Base-by-base conservation (phyloP, 352 stramenopile genomes). In the Phytophthora pluvialis region DNA sequence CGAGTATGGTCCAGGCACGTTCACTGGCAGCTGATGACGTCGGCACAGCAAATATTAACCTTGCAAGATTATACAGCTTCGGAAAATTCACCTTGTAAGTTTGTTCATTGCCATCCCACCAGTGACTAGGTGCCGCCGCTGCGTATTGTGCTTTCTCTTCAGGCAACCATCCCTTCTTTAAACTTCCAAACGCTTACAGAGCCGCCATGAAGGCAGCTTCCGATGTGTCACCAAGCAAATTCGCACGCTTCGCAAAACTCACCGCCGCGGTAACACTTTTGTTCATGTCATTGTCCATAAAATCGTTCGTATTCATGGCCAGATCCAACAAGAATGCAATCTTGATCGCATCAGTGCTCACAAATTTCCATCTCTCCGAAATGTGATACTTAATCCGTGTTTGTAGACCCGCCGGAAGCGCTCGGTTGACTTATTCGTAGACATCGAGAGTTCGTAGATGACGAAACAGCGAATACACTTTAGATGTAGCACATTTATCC, bases 1-100 rank as follows among this genome's bases (percentile, higher is more conserved):
- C 52, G 9, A 51, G 13, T 15, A 60, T 60, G 31, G 40, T 45
- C 52, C 52, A 60, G n/a, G 52, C 29, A 8, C 52, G n/a, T 21
- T 60, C 52, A 49, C 29, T 60, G 3, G 52, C 28, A 15, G 40
- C 40, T 9, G 52, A 51, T 5, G 36, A 57, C 3, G 35, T 47
- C 4, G 49, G 49, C 3, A 57, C 25, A 15, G 52, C 21, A 46
- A 40, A 60, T 9, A 51, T 40, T 21, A 60, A 28, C 4, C 18
- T 29, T 10, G 52, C 52, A 33, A 60, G 39, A 0, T 60, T 40
- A 9, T 45, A 60, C 1, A 44, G 1, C n/a, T 49, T 59, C 4
- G 50, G 50, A 16, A 15, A 32, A 31, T 8, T 38, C 8, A 3
- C 13, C 25, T 38, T 13, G 13, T 46, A 46, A 5, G 35, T 21